Conservation (phyloP, 768 basidiomycete species). For the Russula sp. region DNA sequence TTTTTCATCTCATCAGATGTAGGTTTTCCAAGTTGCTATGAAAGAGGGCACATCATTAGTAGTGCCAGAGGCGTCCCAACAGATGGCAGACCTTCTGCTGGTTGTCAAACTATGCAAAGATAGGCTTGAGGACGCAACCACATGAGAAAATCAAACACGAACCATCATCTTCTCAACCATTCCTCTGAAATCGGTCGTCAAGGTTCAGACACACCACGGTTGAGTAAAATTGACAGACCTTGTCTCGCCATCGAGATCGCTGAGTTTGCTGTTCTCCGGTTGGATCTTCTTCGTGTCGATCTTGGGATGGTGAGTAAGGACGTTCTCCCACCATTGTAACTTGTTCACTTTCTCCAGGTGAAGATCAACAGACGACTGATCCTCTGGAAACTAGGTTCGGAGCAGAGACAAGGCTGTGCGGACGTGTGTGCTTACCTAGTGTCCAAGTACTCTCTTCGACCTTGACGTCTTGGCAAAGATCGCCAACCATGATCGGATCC, state of each 20-base stretch:
- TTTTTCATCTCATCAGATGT: conserved; percentile 94
- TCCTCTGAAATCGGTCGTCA: conserved; percentile 43
- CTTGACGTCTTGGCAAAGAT: conserved; percentile 89
- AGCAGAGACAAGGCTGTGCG: background rate
- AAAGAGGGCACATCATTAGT: conserved; percentile 15
- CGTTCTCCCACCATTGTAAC: conserved; percentile 96
- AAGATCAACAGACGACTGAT: conserved; percentile 61
- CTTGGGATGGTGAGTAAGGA: conserved; percentile 91
- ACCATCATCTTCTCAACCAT: conserved; percentile 99
- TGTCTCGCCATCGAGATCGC: conserved; percentile 94
- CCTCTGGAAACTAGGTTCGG: conserved; percentile 44
- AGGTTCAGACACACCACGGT: background rate
- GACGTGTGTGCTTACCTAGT: conserved; percentile 49
- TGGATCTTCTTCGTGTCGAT: conserved; percentile 95
- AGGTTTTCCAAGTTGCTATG: conserved; percentile 89
- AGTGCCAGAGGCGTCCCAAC: background rate
- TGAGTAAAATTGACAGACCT: conserved; percentile 38
- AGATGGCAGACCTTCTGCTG: conserved; percentile 54
- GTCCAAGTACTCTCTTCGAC: conserved; percentile 98
- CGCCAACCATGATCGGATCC: conserved; percentile 81
- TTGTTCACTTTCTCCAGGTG: conserved; percentile 85
- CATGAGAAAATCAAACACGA: conserved; percentile 28
- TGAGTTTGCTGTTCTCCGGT: conserved; percentile 90
- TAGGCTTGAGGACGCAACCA: background rate
- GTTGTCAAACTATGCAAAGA: conserved; percentile 54